Evolutionary conservation across 768 basidiomycete genomes (phyloP), one percentile per base, ranked within the genome.

Genomic region (Naganishia vishniacii): DNA sequence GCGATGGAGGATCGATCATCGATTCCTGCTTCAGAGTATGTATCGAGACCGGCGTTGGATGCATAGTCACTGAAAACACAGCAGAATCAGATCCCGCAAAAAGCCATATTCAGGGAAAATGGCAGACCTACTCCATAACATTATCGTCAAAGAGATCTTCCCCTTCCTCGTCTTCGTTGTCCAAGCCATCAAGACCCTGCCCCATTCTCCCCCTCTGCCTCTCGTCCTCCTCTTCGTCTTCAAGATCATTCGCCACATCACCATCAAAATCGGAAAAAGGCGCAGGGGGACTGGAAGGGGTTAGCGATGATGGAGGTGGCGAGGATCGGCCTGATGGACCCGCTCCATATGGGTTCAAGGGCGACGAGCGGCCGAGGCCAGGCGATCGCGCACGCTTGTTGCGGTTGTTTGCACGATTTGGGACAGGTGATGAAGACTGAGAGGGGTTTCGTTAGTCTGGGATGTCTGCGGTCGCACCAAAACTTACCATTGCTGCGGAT

Each of bases 111-210:
- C 37, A 16, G 16, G 6, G 16, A 32, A 34, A 9, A 25, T 11
- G 4, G 31, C 84, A 69, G 73, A 89, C 93, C 82, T 82, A 80
- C 76, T 88, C 84, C 64, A 89, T 77, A 72, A 81, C 71, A 53
- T 80, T 81, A n/a, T 91, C 85, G 34, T 82, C 88, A 76, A 93
- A 97, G 45, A 99, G 84, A 79, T 98, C 94, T 76, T 97, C 94
- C 40, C 89, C 89, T 25, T 89, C 88, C n/a, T 83, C 91, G 12
- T 87, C 88, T n/a, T 78, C 78, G 5, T 85, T 88, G 29, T 80
- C 80, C 26, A 70, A 73, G 16, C 83, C 86, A 58, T 85, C 86
- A 15, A 84, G 78, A 70, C 59, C 56, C 48, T 48, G 61, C 31
- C 34, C 49, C 65, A n/a, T 61, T 62, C 48, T 66, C 25, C 75